Conservation (phyloP, 2,329 filamentous ascomycete species). For the Aspergillus sp. region DNA sequence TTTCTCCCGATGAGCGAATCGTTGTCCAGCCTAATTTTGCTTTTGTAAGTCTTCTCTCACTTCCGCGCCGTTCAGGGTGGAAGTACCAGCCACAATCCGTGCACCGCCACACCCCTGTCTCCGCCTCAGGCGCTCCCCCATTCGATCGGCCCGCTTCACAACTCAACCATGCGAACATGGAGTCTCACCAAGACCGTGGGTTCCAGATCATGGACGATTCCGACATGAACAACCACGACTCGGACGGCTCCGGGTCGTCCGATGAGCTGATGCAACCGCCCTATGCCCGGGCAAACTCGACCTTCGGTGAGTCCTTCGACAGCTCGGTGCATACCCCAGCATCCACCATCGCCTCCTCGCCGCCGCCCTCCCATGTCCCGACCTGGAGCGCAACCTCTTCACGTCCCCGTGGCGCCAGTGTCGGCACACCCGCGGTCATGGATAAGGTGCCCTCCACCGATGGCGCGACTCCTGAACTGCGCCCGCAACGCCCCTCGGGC, state of each 20-base stretch:
- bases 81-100: conserved; percentile 4
- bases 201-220: conserved; percentile 43
- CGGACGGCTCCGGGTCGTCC: conserved; percentile 41
- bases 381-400: conserved; percentile 38
- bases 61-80: no score
- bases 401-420: conserved; percentile 44
- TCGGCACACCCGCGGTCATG: conserved; percentile 42
- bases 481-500: conserved; percentile 65
- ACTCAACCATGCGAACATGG: conserved; percentile 17
- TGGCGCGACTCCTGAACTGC: conserved; percentile 29
- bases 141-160: conserved; percentile 1
- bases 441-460: conserved; percentile 34
- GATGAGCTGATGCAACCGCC: conserved; percentile 39
- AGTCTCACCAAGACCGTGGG: conserved; percentile 18
- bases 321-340: conserved; percentile 28
- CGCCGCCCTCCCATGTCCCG: conserved; percentile 27
- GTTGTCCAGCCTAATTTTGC: no score
- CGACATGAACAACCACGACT: conserved; percentile 40
- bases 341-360: conserved; percentile 34
- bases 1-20: no score
- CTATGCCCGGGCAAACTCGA: conserved; percentile 33
- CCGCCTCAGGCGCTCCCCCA: conserved; percentile 11
- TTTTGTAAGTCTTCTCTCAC: no score
- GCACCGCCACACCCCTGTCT: conserved; percentile 30
- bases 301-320: conserved; percentile 32